Conservation (phyloP, 306 rosid genomes). For the Pachyrhizus erosus region DNA sequence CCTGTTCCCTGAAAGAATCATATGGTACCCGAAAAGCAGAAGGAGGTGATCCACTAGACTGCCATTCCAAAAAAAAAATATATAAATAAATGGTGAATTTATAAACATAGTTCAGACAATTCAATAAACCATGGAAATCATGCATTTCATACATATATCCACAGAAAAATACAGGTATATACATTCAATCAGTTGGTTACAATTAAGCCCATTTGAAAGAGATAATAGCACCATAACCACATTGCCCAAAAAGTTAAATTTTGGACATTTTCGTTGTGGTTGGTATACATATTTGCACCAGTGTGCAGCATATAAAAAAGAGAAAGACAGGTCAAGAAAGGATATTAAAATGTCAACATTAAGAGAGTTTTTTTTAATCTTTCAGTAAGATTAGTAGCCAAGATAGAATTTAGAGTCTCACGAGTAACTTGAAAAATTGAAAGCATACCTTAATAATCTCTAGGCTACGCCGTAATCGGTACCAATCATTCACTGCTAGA, state of each 20-base stretch:
- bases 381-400: slow-evolving; percentile 6
- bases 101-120: slow-evolving; percentile 28
- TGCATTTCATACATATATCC: slow-evolving; percentile 18
- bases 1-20: slow-evolving; percentile 74
- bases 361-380: slow-evolving; percentile 31
- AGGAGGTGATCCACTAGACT: slow-evolving; percentile 99
- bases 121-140: slow-evolving; percentile 29
- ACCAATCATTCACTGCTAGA: slow-evolving; percentile 82
- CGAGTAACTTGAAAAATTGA: slow-evolving; percentile 24
- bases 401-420: slow-evolving; percentile 21
- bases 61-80: slow-evolving; percentile 64
- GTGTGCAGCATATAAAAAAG: slow-evolving; percentile 26
- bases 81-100: slow-evolving; percentile 41
- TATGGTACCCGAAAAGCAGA: slow-evolving; percentile 90
- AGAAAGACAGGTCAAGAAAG: slow-evolving; percentile 11
- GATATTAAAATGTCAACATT: slow-evolving; percentile 12
- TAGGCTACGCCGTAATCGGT: slow-evolving; percentile 82
- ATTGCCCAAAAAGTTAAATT: slow-evolving; percentile 1
- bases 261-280: not conserved
- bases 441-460: slow-evolving; percentile 82
- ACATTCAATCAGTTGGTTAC: slow-evolving; percentile 13
- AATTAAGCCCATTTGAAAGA: slow-evolving; percentile 28
- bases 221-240: slow-evolving; percentile 16
- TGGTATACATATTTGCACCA: slow-evolving; percentile 28
- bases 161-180: not conserved